Evolutionary conservation across 495 filamentous ascomycete species (phyloP), one percentile per base, ranked within the genome.

Genomic region (Xylaria bambusicola): DNA sequence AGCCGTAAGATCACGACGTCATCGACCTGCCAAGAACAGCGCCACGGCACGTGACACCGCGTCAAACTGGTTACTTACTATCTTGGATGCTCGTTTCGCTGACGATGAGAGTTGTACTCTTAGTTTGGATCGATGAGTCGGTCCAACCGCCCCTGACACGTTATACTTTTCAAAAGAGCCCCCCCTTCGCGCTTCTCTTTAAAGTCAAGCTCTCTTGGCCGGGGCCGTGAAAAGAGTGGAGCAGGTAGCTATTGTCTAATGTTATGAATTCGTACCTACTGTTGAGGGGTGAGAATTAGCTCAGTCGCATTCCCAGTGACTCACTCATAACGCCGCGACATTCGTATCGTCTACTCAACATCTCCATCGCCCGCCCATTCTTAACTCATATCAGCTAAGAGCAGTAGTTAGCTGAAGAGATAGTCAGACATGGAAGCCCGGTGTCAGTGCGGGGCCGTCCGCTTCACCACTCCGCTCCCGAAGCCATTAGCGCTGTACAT

Each of bases 361-460:
- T 41, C 38, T 41, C 8, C n/a, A 41, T 41, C 38, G 38, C n/a
- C 17, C 20, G 20, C 42, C 42, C 17, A 45, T 17, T 47, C 41
- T 6, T 8, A 44, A 44, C 6, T 15, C n/a, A n/a, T n/a, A n/a
- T n/a, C n/a, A n/a, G n/a, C n/a, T n/a, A n/a, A n/a, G n/a, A n/a
- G n/a, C n/a, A n/a, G n/a, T n/a, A n/a, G n/a, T n/a, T n/a, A n/a
- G n/a, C n/a, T n/a, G n/a, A n/a, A n/a, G n/a, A n/a, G n/a, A n/a
- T 33, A 33, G 5, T 10, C 10, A 5, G 29, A 35, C 12, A 81
- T 82, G 83, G 75, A 86, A 57, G 85, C 75, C 12, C 76, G 75
- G 31, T 88, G 86, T 61, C 82, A 87, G 72, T 89, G 87, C 70
- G 80, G 83, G n/a, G 68, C 78, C 15, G 77, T 89, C 23, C 54